Base-by-base conservation (phyloP, 2,329 filamentous ascomycete genomes). In the Fonsecaea pugnacius region DNA sequence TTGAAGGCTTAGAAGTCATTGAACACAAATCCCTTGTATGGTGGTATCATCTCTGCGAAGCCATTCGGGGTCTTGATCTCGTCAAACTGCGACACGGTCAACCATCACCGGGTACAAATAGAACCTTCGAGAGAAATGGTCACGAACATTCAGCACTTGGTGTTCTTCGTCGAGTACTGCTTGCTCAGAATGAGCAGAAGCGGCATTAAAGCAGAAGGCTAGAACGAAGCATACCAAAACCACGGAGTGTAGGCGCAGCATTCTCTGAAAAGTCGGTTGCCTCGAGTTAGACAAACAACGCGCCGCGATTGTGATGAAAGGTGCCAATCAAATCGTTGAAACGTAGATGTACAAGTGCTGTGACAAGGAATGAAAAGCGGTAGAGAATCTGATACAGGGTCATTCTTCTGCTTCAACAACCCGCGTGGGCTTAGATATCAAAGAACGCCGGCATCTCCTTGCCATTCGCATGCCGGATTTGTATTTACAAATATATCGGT, bases 1-100 rank as follows among this genome's bases (percentile, higher is more conserved):
- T 62, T 40, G 53, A 73, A 68, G 18, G 67, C 65, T 38, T 60
- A 67, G 60, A 70, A 70, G 48, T 64, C 52, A 24, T 65, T 53
- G 59, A 72, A 72, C 12, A 52, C 38, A 7, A 72, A 56, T 12
- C 58, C 58, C 33, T 65, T 35, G 36, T 71, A 70, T 18, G 65
- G 53, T 16, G 50, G 8, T 4, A 62, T 24, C 14, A 70, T 55
- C 5, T 64, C 33, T 16, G 62, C 68, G 30, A 66, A 70, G 1
- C 66, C 68, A 50, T 51, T 40, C 16, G 58, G 40, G 1, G 66
- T 70, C 5, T 61, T 18, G 43, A 70, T 57, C 38, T 70, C 64
- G 35, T 70, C 68, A 30, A 70, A 70, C 68, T 70, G 61, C 32
- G 27, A 7, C 4, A 16, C 7, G 18, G 24, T 52, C 14, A 52